These are phyloP conservation scores for Sporisorium iseilematis-ciliati DNA, from an alignment of 1,284 basidiomycete genomes.

Conservation along the genomic window DNA sequence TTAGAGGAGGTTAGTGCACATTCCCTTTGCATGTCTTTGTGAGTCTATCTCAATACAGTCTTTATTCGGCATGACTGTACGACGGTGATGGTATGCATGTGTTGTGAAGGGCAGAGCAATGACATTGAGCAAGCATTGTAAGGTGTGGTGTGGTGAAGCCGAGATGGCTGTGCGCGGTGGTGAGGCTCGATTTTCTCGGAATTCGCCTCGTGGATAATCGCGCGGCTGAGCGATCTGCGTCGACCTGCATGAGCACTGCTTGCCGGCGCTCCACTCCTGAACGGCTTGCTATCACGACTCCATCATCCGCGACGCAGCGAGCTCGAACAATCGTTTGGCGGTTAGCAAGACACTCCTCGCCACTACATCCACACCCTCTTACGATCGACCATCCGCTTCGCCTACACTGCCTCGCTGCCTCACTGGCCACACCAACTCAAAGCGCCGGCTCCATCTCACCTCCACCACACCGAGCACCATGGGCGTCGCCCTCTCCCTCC, in stretches of 20 bases:
- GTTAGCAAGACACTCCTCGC: background rate
- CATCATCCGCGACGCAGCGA: background rate
- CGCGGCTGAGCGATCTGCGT: background rate
- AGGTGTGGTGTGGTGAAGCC: background rate
- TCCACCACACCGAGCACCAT: constrained; percentile 71
- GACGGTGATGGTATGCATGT: too few relatives aligned
- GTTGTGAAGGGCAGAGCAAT: background rate
- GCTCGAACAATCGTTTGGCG: background rate
- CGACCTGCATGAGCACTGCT: background rate
- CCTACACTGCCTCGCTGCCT: background rate
- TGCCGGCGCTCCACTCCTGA: constrained; percentile 4
- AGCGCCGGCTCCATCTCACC: background rate
- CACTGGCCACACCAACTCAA: too few relatives aligned
- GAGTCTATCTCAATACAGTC: background rate
- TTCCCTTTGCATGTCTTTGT: constrained; percentile 2
- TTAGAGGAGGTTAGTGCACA: constrained; percentile 19
- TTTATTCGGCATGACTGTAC: too few relatives aligned
- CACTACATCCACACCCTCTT: background rate
- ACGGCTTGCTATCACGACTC: constrained; percentile 2
- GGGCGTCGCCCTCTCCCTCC: constrained; percentile 87
- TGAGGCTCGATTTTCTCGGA: constrained; percentile 10
- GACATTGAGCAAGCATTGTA: background rate
- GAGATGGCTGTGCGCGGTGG: background rate
- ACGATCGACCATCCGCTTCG: background rate
- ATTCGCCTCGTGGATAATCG: constrained; percentile 13